Evolutionary conservation across 1,284 basidiomycete species (phyloP).

Genomic region (Tilletia walkeri): DNA sequence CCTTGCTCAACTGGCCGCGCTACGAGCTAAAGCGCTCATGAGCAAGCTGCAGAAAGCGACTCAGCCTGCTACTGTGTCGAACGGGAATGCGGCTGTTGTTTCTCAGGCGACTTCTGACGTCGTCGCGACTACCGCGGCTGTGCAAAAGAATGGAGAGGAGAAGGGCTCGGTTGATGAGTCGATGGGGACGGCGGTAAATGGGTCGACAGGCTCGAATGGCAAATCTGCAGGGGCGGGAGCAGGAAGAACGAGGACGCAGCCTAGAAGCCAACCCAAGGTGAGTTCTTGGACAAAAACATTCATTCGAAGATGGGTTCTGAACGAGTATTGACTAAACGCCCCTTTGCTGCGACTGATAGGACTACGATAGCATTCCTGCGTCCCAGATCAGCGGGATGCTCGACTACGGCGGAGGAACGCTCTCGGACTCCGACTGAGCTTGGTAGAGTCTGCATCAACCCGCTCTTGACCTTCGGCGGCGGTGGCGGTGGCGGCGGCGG

Average conservation of each 20-base stretch:
- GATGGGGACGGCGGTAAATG: too few species aligned
- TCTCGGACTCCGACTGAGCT: constrained; percentile 6
- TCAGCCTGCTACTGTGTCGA: not conserved
- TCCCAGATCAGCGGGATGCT: not conserved
- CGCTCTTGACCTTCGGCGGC: too few species aligned
- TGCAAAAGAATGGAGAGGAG: not conserved
- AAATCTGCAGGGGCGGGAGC: not conserved
- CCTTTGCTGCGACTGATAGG: not conserved
- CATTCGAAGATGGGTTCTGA: not conserved
- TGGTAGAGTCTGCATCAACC: too few species aligned
- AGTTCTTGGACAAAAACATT: not conserved
- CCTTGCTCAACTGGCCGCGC: not conserved
- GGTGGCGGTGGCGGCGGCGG: too few species aligned
- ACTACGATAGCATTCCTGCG: constrained; percentile 9
- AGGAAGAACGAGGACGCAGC: not conserved
- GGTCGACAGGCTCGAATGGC: not conserved
- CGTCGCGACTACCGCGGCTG: not conserved
- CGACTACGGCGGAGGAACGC: constrained; percentile 7
- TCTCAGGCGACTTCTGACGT: not conserved
- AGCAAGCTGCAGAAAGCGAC: not conserved
- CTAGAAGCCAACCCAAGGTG: not conserved
- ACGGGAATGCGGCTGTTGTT: too few species aligned
- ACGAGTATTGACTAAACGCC: not conserved
- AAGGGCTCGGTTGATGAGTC: too few species aligned
- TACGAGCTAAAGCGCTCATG: not conserved